Percentiles rank a stretch among this genome's conserved stretches.
Evolutionary conservation across 805 yeast species (phyloP).

Genomic region (Tetrapisispora fleetii): DNA sequence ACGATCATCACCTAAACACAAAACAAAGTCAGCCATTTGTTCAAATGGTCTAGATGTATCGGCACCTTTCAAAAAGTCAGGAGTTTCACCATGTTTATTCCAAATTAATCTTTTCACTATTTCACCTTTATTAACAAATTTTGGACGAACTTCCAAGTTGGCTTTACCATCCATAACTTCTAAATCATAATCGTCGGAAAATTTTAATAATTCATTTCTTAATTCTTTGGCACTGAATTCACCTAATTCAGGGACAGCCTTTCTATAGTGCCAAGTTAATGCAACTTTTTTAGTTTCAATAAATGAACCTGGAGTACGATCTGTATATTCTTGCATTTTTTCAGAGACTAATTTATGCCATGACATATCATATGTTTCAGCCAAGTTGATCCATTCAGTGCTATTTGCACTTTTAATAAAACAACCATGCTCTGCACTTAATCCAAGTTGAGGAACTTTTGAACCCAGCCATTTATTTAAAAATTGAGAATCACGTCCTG

Average conservation of each 20-base stretch:
- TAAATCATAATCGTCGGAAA: constrained; percentile 65
- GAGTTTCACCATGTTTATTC: constrained; percentile 49
- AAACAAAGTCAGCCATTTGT: constrained; percentile 67
- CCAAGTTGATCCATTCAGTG: constrained; percentile 70
- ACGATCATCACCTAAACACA: constrained; percentile 90
- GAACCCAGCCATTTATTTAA: constrained; percentile 81
- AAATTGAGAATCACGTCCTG: constrained; percentile 90
- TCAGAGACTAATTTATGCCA: constrained; percentile 84
- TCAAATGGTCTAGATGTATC: constrained; percentile 31
- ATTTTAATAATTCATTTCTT: constrained; percentile 48
- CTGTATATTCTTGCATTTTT: constrained; percentile 66
- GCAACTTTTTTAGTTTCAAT: constrained; percentile 89
- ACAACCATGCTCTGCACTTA: constrained; percentile 97
- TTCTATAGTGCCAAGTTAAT: constrained; percentile 93
- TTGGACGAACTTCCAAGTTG: constrained; percentile 93
- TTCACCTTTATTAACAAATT: constrained; percentile 92
- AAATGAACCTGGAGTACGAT: constrained; percentile 80
- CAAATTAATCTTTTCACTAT: constrained; percentile 74
- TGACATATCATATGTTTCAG: constrained; percentile 77
- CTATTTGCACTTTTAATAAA: constrained; percentile 69
- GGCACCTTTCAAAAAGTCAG: constrained; percentile 30
- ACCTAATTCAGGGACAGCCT: constrained; percentile 91
- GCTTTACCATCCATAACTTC: constrained; percentile 98
- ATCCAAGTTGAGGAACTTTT: constrained; percentile 52
- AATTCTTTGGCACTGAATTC: constrained; percentile 72